Conservation (phyloP, 176 grass and related monocot genomes). For the Thinopyrum elongatum region DNA sequence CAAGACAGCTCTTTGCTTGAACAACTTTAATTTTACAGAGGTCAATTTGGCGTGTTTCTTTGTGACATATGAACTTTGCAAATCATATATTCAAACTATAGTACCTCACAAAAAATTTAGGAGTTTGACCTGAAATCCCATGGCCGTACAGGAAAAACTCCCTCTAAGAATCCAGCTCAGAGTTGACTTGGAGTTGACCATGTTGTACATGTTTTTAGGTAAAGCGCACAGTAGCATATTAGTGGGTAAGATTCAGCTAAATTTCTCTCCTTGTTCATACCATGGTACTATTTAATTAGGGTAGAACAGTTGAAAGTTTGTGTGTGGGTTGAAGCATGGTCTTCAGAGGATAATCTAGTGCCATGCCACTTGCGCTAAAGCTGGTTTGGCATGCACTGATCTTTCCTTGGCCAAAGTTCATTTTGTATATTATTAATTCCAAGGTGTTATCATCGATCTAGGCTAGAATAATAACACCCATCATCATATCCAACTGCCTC, state of each 20-base stretch:
- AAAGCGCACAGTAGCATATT: neutral
- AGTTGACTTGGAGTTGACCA: constrained; percentile 14
- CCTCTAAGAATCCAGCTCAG: neutral
- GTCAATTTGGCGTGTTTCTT: neutral
- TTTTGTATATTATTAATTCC: constrained; percentile 29
- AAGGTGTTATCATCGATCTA: constrained; percentile 36
- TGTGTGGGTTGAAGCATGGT: constrained; percentile 11
- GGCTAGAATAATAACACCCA: constrained; percentile 27
- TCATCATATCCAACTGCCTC: constrained; percentile 36
- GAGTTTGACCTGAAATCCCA: neutral
- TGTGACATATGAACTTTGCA: neutral
- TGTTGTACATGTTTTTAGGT: neutral
- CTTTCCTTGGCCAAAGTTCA: constrained; percentile 44
- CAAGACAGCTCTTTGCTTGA: neutral
- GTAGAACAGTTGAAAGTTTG: neutral
- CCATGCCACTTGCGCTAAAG: constrained; percentile 38
- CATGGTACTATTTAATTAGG: constrained; percentile 14
- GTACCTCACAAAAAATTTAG: neutral
- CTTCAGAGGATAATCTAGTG: constrained; percentile 30
- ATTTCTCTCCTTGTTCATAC: neutral
- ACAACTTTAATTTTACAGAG: neutral
- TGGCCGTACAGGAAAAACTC: neutral
- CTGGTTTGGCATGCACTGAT: constrained; percentile 36
- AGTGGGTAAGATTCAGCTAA: neutral
- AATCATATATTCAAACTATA: neutral